Conservation (phyloP, 441 rosid genomes). For the Lepidium campestre region DNA sequence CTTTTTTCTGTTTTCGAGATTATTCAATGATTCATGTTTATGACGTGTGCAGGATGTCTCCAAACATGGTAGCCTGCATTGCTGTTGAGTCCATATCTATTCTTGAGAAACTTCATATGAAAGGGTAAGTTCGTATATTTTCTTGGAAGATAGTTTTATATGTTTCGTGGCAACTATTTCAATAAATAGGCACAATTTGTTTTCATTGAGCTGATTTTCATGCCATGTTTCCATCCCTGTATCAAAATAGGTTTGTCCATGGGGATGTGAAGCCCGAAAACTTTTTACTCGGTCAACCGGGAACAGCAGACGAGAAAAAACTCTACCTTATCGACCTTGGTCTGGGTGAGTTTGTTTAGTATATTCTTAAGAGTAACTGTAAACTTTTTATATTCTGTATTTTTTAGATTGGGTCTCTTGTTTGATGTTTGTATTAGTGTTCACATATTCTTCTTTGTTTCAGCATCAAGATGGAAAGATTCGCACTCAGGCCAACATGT, state of each 20-base stretch:
- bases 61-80: conserved; percentile 85
- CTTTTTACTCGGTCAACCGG: conserved; percentile 89
- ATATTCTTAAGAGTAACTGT: neutral
- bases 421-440: neutral
- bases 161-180: neutral
- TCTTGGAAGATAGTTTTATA: neutral
- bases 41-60: conserved; percentile 64
- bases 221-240: conserved; percentile 12
- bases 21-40: neutral
- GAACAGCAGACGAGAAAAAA: conserved; percentile 84
- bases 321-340: conserved; percentile 93
- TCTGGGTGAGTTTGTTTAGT: conserved; percentile 53
- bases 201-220: conserved; percentile 8
- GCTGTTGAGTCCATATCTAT: conserved; percentile 96
- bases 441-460: conserved; percentile 16
- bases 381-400: neutral
- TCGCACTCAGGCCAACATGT: conserved; percentile 81
- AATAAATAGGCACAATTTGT: neutral
- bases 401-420: neutral
- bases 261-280: conserved; percentile 98
- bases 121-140: conserved; percentile 54
- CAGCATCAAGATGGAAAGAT: conserved; percentile 98
- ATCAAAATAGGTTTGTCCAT: conserved; percentile 74
- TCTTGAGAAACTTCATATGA: conserved; percentile 88
- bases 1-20: neutral